Evolutionary conservation across 202 grass and related monocot species (phyloP), one percentile per base, ranked within the genome.

Genomic region (Cymbopogon flexuosus): DNA sequence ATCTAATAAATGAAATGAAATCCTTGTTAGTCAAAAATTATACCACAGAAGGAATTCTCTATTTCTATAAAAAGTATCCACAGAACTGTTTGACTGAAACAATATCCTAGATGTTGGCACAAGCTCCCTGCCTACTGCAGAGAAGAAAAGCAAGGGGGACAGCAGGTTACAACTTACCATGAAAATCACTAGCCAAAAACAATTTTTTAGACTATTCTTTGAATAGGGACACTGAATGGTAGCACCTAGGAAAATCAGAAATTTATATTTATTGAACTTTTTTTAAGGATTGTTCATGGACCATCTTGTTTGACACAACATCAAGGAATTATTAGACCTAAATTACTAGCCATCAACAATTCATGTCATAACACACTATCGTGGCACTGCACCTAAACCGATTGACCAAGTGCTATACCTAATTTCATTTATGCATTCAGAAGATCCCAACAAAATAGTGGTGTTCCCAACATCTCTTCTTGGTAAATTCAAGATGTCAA

Each of bases 261-360:
- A 52, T 74, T 68, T 78, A 67, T 40, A 47, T 51, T 52, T 24
- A 75, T 78, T 40, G 52, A 79, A n/a, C n/a, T 18, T 33, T 86
- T 45, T 68, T 72, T 67, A 75, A 83, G 70, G 79, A 83, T 86
- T 86, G 79, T 86, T 73, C 74, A 70, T 68, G 78, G 78, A 82
- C 72, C 72, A 68, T 73, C 66, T 77, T 72, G 27, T 75, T 66
- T 81, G 77, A 60, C 72, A 72, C 62, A 88, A 62, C 70, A 52
- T 40, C 77, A 70, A 79, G 3, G 51, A 75, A 84, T 70, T 54
- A 79, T 62, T 84, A 74, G 66, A 73, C 68, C 27, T 54, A 77
- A 67, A 14, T 82, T 85, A 67, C 36, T 73, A 78, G 65, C 47
- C 71, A 6, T 81, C 82, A 78, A 78, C 83, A 81, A 23, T 84